Evolutionary conservation across 2,329 filamentous ascomycete genomes (phyloP), one percentile per base, ranked within the genome.

Genomic region (Polychaeton citri): DNA sequence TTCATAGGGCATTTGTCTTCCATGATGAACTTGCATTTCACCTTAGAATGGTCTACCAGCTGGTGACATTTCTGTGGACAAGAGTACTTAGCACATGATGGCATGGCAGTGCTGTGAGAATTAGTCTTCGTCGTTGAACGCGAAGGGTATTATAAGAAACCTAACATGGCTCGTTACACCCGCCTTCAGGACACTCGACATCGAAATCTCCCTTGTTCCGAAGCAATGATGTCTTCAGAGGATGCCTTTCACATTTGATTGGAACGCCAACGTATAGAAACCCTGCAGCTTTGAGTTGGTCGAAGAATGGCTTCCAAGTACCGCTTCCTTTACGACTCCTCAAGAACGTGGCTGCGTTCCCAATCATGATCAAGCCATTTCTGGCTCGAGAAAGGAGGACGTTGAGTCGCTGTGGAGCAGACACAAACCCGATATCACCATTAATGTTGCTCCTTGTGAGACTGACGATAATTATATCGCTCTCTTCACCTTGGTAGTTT

Each of bases 401-500:
- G 38, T 83, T 81, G 54, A 84, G 75, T 0, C 79, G 68, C 44
- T 85, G 81, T 0, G 67, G 60, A 0, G 74, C 77, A 18, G 60
- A 68, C 1, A 87, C 60, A 40, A 86, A 87, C 0, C 81, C 81
- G 13, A 69, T 68, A 5, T 66, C 70, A 6, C 57, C 59, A 6
- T 68, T 46, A 0, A 53, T 41, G 44, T 87, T 87, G 56, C 79
- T 82, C 28, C 81, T 69, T 0, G 84, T 79, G 0, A 87, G 60
- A 0, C 76, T 81, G 0, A 86, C 61, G 2, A 87, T 62, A 0
- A 87, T 64, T 6, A 87, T 61, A 35, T 81, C 77, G 2, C 74
- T 76, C 47, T 87, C 80, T 49, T 87, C 80, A 0, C 81, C 81
- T 46, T 87, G 79, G 37, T 81, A 86, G 43, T 84, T 86, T 39